These are phyloP conservation scores for Mycosarcoma mackinlayi DNA, from an alignment of 1,284 basidiomycete genomes.

Conservation along the genomic window DNA sequence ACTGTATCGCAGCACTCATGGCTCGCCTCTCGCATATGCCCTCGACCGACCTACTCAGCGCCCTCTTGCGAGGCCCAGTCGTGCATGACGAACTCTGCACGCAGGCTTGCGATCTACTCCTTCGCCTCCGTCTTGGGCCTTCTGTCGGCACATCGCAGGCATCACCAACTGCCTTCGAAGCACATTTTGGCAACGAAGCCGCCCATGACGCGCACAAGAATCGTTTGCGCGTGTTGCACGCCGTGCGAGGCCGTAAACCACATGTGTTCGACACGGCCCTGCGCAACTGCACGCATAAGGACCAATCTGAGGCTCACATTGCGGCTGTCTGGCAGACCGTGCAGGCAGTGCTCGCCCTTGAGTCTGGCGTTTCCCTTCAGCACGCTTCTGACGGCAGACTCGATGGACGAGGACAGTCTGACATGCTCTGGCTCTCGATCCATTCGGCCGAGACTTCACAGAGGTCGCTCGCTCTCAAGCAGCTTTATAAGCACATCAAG, in stretches of 20 bases:
- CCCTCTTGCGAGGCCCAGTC: conserved; percentile 28
- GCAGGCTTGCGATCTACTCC: conserved; percentile 32
- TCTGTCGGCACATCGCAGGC: conserved; percentile 24
- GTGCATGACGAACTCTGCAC: conserved; percentile 28
- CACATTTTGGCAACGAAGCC: conserved; percentile 18
- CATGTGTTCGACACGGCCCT: conserved; percentile 52
- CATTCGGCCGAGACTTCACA: conserved; percentile 54
- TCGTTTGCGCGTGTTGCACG: conserved; percentile 47
- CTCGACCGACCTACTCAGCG: conserved; percentile 37
- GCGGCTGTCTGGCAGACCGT: conserved; percentile 48
- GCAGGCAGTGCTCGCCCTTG: conserved; percentile 47
- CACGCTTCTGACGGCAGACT: conserved; percentile 20
- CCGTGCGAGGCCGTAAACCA: conserved; percentile 45
- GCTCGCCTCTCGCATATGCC: conserved; percentile 26
- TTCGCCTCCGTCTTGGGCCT: conserved; percentile 29
- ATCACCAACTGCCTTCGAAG: conserved; percentile 28
- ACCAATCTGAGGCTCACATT: conserved; percentile 32
- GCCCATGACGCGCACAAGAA: conserved; percentile 30
- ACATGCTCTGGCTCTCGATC: conserved; percentile 60
- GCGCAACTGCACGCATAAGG: conserved; percentile 27
- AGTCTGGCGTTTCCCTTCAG: conserved; percentile 41
- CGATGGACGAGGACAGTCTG: conserved; percentile 22
- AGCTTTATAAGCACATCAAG: conserved; percentile 46
- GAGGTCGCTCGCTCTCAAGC: conserved; percentile 47
- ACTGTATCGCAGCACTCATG: conserved; percentile 43